Percentiles rank a stretch among this genome's conserved stretches.
phyloP scores from a whole-genome alignment of 2,329 filamentous ascomycete genomes.

The Colletotrichum sp. region DNA sequence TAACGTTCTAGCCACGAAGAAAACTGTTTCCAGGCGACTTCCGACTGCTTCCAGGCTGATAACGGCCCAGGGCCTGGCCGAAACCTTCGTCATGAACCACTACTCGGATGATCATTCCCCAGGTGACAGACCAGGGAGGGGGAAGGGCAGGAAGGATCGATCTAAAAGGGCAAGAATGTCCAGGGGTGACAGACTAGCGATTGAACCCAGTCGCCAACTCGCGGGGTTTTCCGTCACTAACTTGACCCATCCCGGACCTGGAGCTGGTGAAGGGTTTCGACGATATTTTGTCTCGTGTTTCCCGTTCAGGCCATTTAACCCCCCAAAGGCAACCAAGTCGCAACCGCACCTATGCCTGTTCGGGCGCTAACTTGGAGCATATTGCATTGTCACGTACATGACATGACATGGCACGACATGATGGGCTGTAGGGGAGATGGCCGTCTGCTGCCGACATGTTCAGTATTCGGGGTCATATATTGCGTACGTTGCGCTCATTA shows the following conservation, averaged over 20 bases:
- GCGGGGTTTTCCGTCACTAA: background rate
- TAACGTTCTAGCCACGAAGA: background rate
- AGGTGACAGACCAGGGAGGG: background rate
- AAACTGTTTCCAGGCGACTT: background rate
- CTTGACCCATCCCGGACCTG: background rate
- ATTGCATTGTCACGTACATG: background rate
- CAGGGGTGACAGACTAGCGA: background rate
- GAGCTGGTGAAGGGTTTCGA: background rate
- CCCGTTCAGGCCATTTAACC: background rate
- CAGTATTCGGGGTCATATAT: background rate
- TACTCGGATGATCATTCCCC: background rate
- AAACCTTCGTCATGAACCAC: background rate
- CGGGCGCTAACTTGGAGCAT: background rate
- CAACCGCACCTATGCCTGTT: background rate
- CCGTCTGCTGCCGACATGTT: background rate
- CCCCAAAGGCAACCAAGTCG: background rate
- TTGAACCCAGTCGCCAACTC: background rate
- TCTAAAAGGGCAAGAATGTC: background rate
- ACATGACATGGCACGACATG: background rate
- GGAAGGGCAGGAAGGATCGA: background rate
- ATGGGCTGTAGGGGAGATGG: background rate
- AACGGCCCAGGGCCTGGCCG: background rate
- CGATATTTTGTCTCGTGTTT: background rate
- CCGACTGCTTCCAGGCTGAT: background rate
- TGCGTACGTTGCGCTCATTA: background rate